Base-by-base conservation (phyloP, 1,284 basidiomycete species). In the Psilocybe mexicana region DNA sequence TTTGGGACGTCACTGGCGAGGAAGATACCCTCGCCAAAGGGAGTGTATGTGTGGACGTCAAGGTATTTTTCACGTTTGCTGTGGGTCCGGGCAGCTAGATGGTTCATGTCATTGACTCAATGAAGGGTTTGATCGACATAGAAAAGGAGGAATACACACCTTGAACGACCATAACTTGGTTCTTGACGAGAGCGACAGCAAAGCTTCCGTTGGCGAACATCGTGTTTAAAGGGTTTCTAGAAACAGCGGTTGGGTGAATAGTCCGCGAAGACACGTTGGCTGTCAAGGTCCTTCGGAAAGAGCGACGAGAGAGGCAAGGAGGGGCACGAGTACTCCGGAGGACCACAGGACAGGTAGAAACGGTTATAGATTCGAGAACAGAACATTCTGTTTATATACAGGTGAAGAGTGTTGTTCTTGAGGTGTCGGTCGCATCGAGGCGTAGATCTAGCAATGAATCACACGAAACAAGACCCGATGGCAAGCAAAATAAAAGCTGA, bases 151-250 rank as follows among this genome's bases (percentile, higher is more conserved):
- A 35, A 36, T 35, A n/a, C 23, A 33, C 63, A 86, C 86, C 82
- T 82, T 86, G 81, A 35, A 88, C 81, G 58, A 88, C 67, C 76
- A 81, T 81, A 25, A 89, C 82, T 66, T 85, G 81, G 63, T 79
- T 81, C 62, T 84, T 81, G 50, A 89, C 84, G 57, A 88, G 67
- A 28, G 87, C 87, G 57, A 89, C 79, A 54, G 85, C 87, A 58
- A 88, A 72, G 44, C 80, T 78, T 52, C 86, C 83, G 67, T 80
- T 72, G 62, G 81, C 74, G 77, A 88, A 77, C 72, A 78, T 80
- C 12, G 45, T 66, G 14, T 25, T 51, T 11, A 25, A 12, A 25
- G 11, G 25, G 52, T 10, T 46, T 25, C n/a, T 45, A 26, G 24
- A 8, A 23, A 43, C 43, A 25, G 25, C 30, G 6, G 40, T 25